phyloP scores from a whole-genome alignment of 1,284 basidiomycete genomes.

The Cystobasidium pallidum region DNA sequence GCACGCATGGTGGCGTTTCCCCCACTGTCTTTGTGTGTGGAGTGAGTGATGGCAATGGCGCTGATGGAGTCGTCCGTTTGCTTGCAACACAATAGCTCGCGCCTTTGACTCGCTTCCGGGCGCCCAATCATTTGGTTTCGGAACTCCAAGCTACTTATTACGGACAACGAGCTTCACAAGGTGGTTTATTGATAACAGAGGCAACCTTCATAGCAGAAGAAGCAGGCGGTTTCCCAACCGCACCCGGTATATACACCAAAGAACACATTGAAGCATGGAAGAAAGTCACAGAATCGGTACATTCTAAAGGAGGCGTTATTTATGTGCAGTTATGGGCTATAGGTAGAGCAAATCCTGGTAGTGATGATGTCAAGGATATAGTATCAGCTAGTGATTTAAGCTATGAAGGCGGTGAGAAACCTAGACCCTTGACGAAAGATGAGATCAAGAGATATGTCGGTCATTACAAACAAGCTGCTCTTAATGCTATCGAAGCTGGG shows the following conservation, averaged over 20 bases:
- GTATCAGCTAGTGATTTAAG: slow-evolving; percentile 57
- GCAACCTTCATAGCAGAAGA: slow-evolving; percentile 58
- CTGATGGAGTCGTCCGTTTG: no score
- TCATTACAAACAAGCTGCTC: slow-evolving; percentile 61
- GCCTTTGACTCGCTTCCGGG: slow-evolving; percentile 60
- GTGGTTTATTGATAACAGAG: slow-evolving; percentile 63
- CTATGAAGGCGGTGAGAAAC: slow-evolving; percentile 57
- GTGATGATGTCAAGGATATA: slow-evolving; percentile 55
- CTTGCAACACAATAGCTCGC: no score
- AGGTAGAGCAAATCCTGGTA: slow-evolving; percentile 58
- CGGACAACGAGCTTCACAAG: slow-evolving; percentile 59
- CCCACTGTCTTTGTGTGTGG: no score
- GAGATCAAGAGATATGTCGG: slow-evolving; percentile 58
- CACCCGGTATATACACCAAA: slow-evolving; percentile 59
- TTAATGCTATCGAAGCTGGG: slow-evolving; percentile 65
- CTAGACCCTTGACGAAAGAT: slow-evolving; percentile 48
- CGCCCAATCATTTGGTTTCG: slow-evolving; percentile 46
- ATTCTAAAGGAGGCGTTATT: slow-evolving; percentile 61
- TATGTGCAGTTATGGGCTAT: slow-evolving; percentile 63
- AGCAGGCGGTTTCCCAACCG: slow-evolving; percentile 43
- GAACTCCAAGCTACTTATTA: slow-evolving; percentile 58
- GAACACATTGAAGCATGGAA: slow-evolving; percentile 63
- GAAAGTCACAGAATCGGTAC: slow-evolving; percentile 59
- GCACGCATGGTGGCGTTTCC: background rate
- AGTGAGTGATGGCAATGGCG: no score